These are phyloP conservation scores for Trypanosoma congolense DNA, from an alignment of 208 protist species.

Conservation along the genomic window DNA sequence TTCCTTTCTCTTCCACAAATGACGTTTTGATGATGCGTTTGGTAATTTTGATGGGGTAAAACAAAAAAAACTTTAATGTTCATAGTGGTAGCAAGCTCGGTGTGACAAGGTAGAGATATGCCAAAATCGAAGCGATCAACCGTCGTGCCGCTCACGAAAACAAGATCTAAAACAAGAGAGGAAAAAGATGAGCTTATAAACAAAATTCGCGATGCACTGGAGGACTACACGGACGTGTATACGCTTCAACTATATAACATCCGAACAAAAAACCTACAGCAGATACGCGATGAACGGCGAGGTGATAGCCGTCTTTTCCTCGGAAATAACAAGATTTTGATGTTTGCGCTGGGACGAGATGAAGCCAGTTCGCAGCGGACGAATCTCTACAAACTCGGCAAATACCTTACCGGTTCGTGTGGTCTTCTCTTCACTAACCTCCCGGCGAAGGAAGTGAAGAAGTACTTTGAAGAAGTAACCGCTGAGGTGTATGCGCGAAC, in stretches of 20 bases:
- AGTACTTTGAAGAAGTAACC: conserved; percentile 77
- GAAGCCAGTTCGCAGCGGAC: conserved; percentile 64
- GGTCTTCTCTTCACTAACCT: conserved; percentile 92
- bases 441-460: conserved; percentile 84
- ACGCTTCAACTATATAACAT: conserved; percentile 83
- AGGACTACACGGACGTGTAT: conserved; percentile 84
- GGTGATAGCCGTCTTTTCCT: conserved; percentile 88
- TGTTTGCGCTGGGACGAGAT: conserved; percentile 85
- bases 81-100: neutral
- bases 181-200: conserved; percentile 91
- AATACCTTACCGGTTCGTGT: conserved; percentile 80
- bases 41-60: neutral
- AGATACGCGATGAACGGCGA: conserved; percentile 84
- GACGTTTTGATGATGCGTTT: too few relatives aligned
- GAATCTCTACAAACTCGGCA: conserved; percentile 88
- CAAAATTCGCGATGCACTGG: conserved; percentile 78
- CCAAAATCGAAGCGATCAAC: conserved; percentile 85
- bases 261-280: conserved; percentile 86
- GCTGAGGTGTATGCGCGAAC: conserved; percentile 84
- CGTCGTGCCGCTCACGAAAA: conserved; percentile 85
- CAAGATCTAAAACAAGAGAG: conserved; percentile 83
- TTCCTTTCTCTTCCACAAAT: too few relatives aligned
- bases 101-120: conserved; percentile 31
- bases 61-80: neutral
- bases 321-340: conserved; percentile 94